A percentile compares a stretch with the other conserved stretches of the same genome.
These are phyloP conservation scores for Pythium grandisporangium DNA, from an alignment of 352 stramenopile species.

Conservation along the genomic window DNA sequence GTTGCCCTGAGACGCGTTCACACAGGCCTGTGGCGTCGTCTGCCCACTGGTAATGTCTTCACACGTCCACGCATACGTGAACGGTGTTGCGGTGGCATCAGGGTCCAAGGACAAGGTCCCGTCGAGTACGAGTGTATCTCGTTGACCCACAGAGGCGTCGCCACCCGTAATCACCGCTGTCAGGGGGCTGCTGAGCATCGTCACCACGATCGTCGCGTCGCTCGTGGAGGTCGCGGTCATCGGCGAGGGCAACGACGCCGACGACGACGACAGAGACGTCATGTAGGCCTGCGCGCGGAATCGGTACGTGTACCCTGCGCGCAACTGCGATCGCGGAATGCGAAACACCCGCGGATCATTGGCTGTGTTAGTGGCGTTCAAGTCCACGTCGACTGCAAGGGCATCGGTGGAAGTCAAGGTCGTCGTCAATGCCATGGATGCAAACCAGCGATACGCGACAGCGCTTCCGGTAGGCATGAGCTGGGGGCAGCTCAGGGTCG, in stretches of 20 bases:
- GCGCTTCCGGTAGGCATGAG: slow-evolving; percentile 12
- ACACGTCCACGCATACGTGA: slow-evolving; percentile 44
- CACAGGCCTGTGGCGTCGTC: slow-evolving; percentile 5
- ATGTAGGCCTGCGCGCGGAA: slow-evolving; percentile 43
- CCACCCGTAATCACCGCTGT: slow-evolving; percentile 28
- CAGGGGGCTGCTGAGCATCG: slow-evolving; percentile 26
- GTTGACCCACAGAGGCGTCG: slow-evolving; percentile 31
- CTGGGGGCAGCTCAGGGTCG: slow-evolving; percentile 31
- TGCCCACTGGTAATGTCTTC: slow-evolving; percentile 20
- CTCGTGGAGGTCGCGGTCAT: slow-evolving; percentile 12
- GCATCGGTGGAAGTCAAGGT: neutral
- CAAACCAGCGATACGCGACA: slow-evolving; percentile 42
- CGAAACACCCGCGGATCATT: slow-evolving; percentile 53
- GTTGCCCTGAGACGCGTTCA: no score
- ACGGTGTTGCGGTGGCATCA: slow-evolving; percentile 19
- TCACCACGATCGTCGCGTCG: slow-evolving; percentile 28
- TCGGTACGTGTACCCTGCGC: slow-evolving; percentile 33
- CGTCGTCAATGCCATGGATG: slow-evolving; percentile 8
- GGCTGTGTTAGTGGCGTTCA: slow-evolving; percentile 43
- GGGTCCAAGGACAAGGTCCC: slow-evolving; percentile 37
- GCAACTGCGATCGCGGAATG: slow-evolving; percentile 22
- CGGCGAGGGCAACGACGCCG: neutral
- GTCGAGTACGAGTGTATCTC: slow-evolving; percentile 41
- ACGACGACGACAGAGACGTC: no score
- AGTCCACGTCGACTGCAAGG: slow-evolving; percentile 8